Evolutionary conservation across 352 stramenopile genomes (phyloP).

Genomic region (Aphanomyces euteiches): DNA sequence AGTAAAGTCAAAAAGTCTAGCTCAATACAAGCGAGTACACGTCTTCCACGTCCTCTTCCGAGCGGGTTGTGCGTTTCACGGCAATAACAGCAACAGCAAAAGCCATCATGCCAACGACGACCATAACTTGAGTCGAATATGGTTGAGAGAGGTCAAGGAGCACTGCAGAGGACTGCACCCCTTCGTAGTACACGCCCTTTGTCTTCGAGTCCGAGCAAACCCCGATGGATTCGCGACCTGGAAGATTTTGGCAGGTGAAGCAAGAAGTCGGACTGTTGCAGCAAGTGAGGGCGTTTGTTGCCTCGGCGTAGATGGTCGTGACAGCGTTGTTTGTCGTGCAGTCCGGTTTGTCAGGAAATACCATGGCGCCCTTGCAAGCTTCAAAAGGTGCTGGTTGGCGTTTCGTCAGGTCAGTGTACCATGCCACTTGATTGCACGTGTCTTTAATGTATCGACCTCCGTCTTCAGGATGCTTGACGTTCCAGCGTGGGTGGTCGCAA

Average conservation of each 20-base stretch:
- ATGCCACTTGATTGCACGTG: not conserved
- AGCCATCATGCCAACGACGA: no score
- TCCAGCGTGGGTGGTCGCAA: constrained; percentile 1
- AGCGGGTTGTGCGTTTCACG: no score
- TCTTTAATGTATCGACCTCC: not conserved
- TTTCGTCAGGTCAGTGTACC: not conserved
- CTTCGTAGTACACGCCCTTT: not conserved
- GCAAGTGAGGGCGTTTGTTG: not conserved
- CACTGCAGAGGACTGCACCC: not conserved
- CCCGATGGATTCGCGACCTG: not conserved
- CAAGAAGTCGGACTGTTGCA: not conserved
- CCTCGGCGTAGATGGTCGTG: not conserved
- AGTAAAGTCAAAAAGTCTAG: no score
- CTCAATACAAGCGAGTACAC: no score
- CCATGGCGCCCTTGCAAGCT: not conserved
- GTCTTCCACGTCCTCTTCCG: no score
- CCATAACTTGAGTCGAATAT: no score
- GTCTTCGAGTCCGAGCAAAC: constrained; percentile 4
- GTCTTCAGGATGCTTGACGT: not conserved
- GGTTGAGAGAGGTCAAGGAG: no score
- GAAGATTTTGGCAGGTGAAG: not conserved
- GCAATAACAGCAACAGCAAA: no score
- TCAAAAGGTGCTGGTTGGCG: not conserved
- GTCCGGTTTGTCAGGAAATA: not conserved
- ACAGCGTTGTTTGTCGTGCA: not conserved